A percentile compares a stretch with the other conserved stretches of the same genome.
Conservation (phyloP, 345 rosid genomes). For the Corymbia maculata region DNA sequence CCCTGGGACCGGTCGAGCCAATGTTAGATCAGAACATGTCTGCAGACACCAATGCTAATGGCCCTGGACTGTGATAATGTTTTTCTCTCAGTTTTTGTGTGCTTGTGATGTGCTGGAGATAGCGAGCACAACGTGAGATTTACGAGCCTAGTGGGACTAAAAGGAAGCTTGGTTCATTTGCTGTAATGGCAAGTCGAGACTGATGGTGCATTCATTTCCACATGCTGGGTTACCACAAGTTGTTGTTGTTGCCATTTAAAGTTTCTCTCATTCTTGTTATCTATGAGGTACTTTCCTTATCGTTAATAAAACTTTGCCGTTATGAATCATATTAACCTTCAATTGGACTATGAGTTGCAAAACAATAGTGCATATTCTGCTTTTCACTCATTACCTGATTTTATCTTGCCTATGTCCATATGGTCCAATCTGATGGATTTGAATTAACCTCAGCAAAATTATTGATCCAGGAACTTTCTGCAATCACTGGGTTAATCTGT, state of each 20-base stretch:
- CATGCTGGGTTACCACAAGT: not conserved
- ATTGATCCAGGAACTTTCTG: not conserved
- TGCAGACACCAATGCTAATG: not conserved
- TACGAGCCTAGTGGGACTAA: not conserved
- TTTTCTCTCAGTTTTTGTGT: not conserved
- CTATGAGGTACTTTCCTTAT: not conserved
- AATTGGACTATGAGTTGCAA: not conserved
- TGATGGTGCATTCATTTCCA: not conserved
- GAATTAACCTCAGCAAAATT: not conserved
- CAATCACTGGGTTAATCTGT: not conserved
- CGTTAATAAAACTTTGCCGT: not conserved
- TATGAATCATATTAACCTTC: not conserved
- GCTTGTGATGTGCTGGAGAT: not conserved
- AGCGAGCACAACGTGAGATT: not conserved
- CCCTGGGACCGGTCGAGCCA: not conserved
- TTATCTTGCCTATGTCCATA: not conserved
- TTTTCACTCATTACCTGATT: not conserved
- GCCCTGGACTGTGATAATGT: not conserved
- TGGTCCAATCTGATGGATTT: not conserved
- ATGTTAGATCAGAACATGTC: not conserved
- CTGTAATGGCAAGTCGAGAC: not conserved
- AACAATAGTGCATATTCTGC: not conserved
- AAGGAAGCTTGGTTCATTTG: not conserved
- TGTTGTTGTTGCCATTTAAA: not conserved
- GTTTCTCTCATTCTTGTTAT: not conserved